Base-by-base conservation (phyloP, 805 yeast genomes). In the Myxozyma udenii region DNA sequence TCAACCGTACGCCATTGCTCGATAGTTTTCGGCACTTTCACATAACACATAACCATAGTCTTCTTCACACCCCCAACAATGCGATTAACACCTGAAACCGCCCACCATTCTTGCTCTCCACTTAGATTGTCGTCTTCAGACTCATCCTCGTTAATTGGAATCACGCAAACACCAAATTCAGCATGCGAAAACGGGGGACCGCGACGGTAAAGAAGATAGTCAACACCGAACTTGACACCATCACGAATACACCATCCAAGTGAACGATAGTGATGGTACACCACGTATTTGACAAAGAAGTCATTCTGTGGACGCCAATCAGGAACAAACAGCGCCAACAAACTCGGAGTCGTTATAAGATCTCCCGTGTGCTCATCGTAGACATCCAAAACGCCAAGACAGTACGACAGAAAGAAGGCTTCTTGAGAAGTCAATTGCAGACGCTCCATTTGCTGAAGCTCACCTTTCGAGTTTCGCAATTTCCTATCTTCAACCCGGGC, bases 141-240 rank as follows among this genome's bases (percentile, higher is more conserved):
- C 6, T 65, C 71, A 11, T 61, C 61, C 9, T 39, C 18, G 41
- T 67, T 67, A 40, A 71, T 68, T 1, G 78, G 74, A 24, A 80
- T 52, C 4, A 85, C 71, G 41, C 78, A 64, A 2, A 87, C 71
- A 4, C 91, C 87, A 66, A 80, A 87, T 65, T 89, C 95, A 0
- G 98, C 97, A 66, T 93, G 99, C 45, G 84, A 81, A 66, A 90
- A 88, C 1, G 97, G 97, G 6, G 98, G 98, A 0, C 99, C 99
- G 51, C 91, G 74, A 48, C 84, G 80, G 67, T 93, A 93, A 3
- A 93, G 72, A 6, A 93, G 70, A 67, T 73, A 84, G 62, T 90
- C 95, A n/a, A 86, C 78, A 1, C 96, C 96, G 67, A 93, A 93
- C 67, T 93, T 93, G 50, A 89, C 78, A 0, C 98, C 98, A 0